A percentile compares a stretch with the other conserved stretches of the same genome.
Conservation (phyloP, 176 grass and related monocot genomes). For the Carex pumila region DNA sequence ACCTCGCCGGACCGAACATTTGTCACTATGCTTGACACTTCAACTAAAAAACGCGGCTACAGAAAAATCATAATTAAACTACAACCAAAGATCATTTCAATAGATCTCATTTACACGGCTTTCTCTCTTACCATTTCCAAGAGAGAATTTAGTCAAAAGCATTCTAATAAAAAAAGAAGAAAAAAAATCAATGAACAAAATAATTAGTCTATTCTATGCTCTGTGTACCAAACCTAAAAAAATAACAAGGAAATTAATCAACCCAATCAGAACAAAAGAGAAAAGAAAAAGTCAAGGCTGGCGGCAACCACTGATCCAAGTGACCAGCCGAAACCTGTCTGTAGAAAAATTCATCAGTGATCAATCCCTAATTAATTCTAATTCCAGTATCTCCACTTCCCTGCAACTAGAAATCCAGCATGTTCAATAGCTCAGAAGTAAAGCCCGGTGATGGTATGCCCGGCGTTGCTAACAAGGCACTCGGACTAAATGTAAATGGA, state of each 20-base stretch:
- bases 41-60: conserved; percentile 9
- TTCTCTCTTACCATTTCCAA: conserved; percentile 15
- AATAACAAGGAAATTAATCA: not conserved
- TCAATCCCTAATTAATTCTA: conserved; percentile 15
- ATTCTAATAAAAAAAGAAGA: conserved; percentile 17
- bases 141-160: conserved; percentile 20
- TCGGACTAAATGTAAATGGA: conserved; percentile 48
- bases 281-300: conserved; percentile 3
- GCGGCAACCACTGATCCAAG: conserved; percentile 16
- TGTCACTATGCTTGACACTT: too few relatives aligned
- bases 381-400: not conserved
- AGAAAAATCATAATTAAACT: not conserved
- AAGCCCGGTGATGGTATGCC: conserved; percentile 53
- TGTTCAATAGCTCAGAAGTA: conserved; percentile 24
- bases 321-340: not conserved
- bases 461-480: conserved; percentile 60
- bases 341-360: not conserved
- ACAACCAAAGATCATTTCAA: conserved; percentile 9
- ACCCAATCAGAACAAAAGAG: not conserved
- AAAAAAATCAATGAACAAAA: conserved; percentile 33
- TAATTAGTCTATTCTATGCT: conserved; percentile 25
- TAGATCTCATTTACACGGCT: conserved; percentile 20
- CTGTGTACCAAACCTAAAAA: conserved; percentile 14
- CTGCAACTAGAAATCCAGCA: conserved; percentile 26
- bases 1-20: too few relatives aligned